A percentile compares a stretch with the other conserved stretches of the same genome.
phyloP scores from a whole-genome alignment of 352 stramenopile genomes.

The Phytopythium mirpurense region DNA sequence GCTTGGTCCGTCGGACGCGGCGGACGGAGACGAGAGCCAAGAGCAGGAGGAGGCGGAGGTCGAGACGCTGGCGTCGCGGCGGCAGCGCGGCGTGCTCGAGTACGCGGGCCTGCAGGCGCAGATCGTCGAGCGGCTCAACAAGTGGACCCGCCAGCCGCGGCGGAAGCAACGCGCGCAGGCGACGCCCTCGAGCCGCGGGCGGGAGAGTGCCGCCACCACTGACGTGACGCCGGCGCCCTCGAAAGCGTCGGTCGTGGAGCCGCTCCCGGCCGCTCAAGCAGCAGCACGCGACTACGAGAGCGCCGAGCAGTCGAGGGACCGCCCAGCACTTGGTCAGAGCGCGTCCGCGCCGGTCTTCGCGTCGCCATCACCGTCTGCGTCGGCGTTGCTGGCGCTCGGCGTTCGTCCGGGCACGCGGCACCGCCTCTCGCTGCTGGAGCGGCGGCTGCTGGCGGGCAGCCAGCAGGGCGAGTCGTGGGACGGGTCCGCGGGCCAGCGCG shows the following conservation, averaged over 20 bases:
- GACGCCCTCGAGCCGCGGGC: no score
- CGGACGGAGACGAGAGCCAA: background rate
- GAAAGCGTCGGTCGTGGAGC: background rate
- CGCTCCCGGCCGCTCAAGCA: background rate
- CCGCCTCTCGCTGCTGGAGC: slow-evolving; percentile 9
- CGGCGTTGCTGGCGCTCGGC: background rate
- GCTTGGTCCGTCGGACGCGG: background rate
- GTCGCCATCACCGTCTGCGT: background rate
- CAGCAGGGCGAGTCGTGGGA: no score
- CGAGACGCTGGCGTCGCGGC: background rate
- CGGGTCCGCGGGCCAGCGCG: background rate
- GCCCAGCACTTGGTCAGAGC: background rate
- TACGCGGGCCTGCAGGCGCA: slow-evolving; percentile 17
- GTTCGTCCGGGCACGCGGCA: background rate
- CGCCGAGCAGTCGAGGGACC: background rate
- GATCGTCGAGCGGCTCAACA: slow-evolving; percentile 17
- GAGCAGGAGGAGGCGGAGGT: slow-evolving; percentile 3
- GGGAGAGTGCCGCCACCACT: no score
- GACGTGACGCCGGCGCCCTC: no score
- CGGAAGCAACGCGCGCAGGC: background rate
- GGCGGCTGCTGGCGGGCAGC: background rate
- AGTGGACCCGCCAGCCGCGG: background rate
- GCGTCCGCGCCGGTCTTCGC: background rate
- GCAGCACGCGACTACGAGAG: background rate
- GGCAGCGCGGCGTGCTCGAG: slow-evolving; percentile 16